A percentile compares a stretch with the other conserved stretches of the same genome.
Evolutionary conservation across 352 stramenopile species (phyloP).

Genomic region (Phytophthora sp.): DNA sequence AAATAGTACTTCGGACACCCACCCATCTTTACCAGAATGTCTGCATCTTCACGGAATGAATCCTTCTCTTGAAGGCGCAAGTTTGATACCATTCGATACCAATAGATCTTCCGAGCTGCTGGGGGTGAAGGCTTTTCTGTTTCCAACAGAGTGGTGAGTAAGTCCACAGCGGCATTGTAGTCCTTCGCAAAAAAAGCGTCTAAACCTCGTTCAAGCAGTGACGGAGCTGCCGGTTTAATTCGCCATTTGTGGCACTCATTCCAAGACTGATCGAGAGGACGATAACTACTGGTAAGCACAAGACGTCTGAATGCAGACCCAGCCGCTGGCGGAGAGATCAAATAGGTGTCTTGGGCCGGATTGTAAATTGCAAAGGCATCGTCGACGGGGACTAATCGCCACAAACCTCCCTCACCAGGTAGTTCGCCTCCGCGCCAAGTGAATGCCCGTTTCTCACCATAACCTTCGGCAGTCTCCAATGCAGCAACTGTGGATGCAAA

Average conservation of each 20-base stretch:
- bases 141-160: slow-evolving; percentile 19
- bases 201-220: slow-evolving; percentile 16
- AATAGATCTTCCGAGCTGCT: slow-evolving; percentile 18
- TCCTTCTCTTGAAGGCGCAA: slow-evolving; percentile 27
- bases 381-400: slow-evolving; percentile 20
- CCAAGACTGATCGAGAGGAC: slow-evolving; percentile 22
- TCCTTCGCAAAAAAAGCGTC: slow-evolving; percentile 25
- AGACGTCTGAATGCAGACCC: slow-evolving; percentile 15
- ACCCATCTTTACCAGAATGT: slow-evolving; percentile 10
- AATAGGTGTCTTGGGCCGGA: slow-evolving; percentile 17
- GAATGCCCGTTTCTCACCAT: slow-evolving; percentile 10
- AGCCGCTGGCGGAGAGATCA: slow-evolving; percentile 14
- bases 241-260: slow-evolving; percentile 25
- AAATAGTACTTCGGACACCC: slow-evolving; percentile 25
- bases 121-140: slow-evolving; percentile 1
- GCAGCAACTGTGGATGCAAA: slow-evolving; percentile 17
- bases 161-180: slow-evolving; percentile 11
- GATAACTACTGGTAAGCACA: slow-evolving; percentile 21
- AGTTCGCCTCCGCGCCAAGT: slow-evolving; percentile 26
- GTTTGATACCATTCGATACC: slow-evolving; percentile 29
- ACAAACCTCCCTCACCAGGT: slow-evolving; percentile 15
- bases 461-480: slow-evolving; percentile 11
- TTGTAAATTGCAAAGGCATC: slow-evolving; percentile 24
- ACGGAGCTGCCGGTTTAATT: slow-evolving; percentile 14
- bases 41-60: slow-evolving; percentile 13